Percentiles rank a stretch among this genome's conserved stretches.
Conservation (phyloP, 352 stramenopile species). For the Halophytophthora batemanensis region DNA sequence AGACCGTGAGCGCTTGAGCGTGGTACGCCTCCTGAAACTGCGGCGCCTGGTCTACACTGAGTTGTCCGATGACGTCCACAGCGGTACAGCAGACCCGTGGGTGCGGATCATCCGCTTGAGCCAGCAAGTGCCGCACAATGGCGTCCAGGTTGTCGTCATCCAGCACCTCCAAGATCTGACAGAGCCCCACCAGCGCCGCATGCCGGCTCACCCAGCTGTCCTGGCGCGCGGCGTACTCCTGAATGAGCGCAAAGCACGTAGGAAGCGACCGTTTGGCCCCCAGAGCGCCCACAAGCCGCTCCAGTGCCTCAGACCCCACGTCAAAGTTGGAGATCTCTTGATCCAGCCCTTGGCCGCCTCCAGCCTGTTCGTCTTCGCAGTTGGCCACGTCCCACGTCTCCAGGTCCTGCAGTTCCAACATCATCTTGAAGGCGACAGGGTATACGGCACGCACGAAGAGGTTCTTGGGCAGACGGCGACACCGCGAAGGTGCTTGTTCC, state of each 20-base stretch:
- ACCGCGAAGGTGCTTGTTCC: constrained; percentile 59
- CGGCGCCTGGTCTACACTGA: constrained; percentile 75
- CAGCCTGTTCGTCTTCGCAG: constrained; percentile 68
- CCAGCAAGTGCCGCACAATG: constrained; percentile 65
- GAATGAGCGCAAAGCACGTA: constrained; percentile 74
- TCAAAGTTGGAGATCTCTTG: constrained; percentile 88
- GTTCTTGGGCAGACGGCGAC: constrained; percentile 73
- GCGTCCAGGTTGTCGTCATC: constrained; percentile 59
- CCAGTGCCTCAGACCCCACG: constrained; percentile 76
- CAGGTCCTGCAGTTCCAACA: constrained; percentile 76
- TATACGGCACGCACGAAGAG: constrained; percentile 70
- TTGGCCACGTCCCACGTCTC: constrained; percentile 64
- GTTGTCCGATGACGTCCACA: constrained; percentile 80
- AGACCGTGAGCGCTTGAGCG: constrained; percentile 50
- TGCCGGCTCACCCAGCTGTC: constrained; percentile 78
- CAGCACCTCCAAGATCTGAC: constrained; percentile 80
- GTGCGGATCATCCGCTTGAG: constrained; percentile 64
- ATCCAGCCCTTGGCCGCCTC: constrained; percentile 30
- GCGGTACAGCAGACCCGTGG: constrained; percentile 80
- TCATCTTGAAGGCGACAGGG: constrained; percentile 80
- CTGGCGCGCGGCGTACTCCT: constrained; percentile 56
- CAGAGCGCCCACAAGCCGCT: constrained; percentile 63
- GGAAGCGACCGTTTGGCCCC: constrained; percentile 70
- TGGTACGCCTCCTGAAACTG: constrained; percentile 82
- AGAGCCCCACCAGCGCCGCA: constrained; percentile 73